A percentile compares a stretch with the other conserved stretches of the same genome.
Evolutionary conservation across 805 yeast genomes (phyloP).

Genomic region (Saccharomycopsis guyanensis): DNA sequence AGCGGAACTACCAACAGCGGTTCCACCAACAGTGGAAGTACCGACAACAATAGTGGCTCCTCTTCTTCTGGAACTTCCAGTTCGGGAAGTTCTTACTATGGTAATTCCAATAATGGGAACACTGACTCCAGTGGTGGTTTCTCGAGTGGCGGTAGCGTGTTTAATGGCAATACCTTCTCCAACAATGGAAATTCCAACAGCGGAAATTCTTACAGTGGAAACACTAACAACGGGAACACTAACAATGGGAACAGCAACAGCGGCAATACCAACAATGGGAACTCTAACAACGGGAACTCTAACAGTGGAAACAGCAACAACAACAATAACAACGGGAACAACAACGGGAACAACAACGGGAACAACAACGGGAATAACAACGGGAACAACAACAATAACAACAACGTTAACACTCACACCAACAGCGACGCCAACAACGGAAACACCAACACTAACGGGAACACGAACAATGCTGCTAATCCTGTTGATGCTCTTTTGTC

Average conservation of each 20-base stretch:
- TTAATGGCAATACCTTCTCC: background rate
- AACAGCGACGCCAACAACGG: background rate
- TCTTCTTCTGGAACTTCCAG: too few species aligned
- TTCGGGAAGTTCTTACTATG: too few species aligned
- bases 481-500: background rate
- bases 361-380: background rate
- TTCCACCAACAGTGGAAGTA: background rate
- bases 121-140: background rate
- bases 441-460: conserved; percentile 6
- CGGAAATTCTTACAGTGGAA: background rate
- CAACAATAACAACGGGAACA: background rate
- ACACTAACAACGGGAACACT: background rate
- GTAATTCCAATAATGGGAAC: background rate
- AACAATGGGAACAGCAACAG: background rate
- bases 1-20: background rate
- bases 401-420: too few species aligned
- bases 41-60: background rate
- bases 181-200: background rate
- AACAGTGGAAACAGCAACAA: background rate
- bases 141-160: background rate
- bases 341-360: background rate
- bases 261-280: background rate
- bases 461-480: conserved; percentile 5
- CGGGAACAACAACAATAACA: background rate
- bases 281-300: background rate